These are phyloP conservation scores for Stevia rebaudiana DNA, from an alignment of 140 eudicot genomes.

Conservation along the genomic window DNA sequence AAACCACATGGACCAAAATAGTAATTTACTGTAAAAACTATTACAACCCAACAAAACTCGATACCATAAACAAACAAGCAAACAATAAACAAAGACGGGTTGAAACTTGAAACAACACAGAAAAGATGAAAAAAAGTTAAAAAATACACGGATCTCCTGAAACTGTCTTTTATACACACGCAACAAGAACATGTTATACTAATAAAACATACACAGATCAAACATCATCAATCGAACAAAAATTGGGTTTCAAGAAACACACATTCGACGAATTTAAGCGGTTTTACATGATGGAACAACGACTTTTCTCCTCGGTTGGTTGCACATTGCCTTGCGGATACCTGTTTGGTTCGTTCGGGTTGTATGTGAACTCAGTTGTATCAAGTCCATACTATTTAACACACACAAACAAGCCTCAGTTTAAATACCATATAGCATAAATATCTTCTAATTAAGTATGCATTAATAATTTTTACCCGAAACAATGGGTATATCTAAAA, in stretches of 20 bases:
- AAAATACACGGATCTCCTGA: constrained; percentile 25
- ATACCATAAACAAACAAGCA: background rate
- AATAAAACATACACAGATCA: constrained; percentile 28
- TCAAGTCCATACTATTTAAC: constrained; percentile 79
- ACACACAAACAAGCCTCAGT: constrained; percentile 24
- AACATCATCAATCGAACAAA: constrained; percentile 25
- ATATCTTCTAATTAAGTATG: background rate
- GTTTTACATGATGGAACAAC: constrained; percentile 85
- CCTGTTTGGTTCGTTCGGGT: constrained; percentile 72
- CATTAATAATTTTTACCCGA: too few species aligned
- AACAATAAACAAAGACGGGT: background rate
- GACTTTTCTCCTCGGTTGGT: constrained; percentile 64
- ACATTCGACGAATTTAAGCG: background rate
- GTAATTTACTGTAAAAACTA: too few species aligned
- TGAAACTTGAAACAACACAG: background rate
- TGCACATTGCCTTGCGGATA: constrained; percentile 53
- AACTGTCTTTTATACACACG: constrained; percentile 35
- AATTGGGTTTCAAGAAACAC: constrained; percentile 32
- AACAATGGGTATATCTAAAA: background rate
- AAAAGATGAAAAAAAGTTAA: background rate
- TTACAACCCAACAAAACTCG: too few species aligned
- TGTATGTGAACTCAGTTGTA: constrained; percentile 91
- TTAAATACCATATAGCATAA: background rate
- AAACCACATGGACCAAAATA: too few species aligned
- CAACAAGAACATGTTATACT: constrained; percentile 16